These are phyloP conservation scores for Skeletonema potamos DNA, from an alignment of 108 stramenopile genomes.

Conservation along the genomic window DNA sequence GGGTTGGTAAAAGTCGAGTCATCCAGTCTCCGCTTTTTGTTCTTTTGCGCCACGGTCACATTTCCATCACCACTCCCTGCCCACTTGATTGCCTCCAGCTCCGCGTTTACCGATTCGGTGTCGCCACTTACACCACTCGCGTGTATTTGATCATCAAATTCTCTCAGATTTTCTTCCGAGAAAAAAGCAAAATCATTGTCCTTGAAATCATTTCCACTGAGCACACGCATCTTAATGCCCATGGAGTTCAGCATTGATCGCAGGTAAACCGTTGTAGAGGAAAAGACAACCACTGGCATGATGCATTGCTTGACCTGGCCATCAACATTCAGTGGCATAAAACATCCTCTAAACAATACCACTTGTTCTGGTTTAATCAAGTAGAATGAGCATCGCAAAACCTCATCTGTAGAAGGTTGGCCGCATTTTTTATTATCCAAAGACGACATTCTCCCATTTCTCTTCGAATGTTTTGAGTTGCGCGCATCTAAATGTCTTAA, in stretches of 20 bases:
- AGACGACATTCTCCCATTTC: background rate
- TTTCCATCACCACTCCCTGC: slow-evolving; percentile 35
- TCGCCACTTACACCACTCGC: slow-evolving; percentile 4
- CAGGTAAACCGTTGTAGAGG: slow-evolving; percentile 42
- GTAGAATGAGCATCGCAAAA: slow-evolving; percentile 47
- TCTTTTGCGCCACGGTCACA: slow-evolving; percentile 34
- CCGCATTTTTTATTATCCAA: background rate
- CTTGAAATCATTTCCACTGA: background rate
- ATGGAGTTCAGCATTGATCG: slow-evolving; percentile 32
- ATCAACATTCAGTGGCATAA: background rate
- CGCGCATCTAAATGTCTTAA: slow-evolving; percentile 12
- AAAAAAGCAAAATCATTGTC: slow-evolving; percentile 3
- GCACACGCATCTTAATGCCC: slow-evolving; percentile 33
- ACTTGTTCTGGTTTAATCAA: slow-evolving; percentile 29
- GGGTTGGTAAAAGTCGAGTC: slow-evolving; percentile 11
- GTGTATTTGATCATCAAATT: background rate
- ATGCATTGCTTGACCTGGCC: slow-evolving; percentile 7
- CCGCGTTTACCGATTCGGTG: slow-evolving; percentile 34
- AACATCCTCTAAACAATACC: slow-evolving; percentile 41
- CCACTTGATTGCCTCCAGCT: slow-evolving; percentile 62
- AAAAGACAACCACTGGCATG: slow-evolving; percentile 43
- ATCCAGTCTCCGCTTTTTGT: background rate
- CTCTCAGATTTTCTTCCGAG: slow-evolving; percentile 17
- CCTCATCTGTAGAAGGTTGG: slow-evolving; percentile 8
- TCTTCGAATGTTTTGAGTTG: background rate